Conservation (phyloP, 2,329 filamentous ascomycete species). For the Colletotrichum melonis region DNA sequence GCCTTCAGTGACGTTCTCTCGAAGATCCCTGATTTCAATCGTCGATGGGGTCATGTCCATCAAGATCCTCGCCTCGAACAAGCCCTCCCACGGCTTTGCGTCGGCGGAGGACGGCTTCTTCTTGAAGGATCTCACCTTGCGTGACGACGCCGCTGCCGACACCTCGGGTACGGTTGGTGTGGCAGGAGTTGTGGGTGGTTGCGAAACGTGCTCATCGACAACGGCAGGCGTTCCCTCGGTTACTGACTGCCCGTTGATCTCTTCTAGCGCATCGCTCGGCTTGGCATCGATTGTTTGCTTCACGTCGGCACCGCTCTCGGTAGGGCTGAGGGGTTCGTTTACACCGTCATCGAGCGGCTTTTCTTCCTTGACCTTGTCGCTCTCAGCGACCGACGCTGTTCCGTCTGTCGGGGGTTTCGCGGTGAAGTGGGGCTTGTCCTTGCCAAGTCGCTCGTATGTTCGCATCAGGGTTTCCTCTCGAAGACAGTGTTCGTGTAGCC, state of each 20-base stretch:
- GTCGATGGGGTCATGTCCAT: constrained; percentile 59
- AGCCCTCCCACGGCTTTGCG: constrained; percentile 62
- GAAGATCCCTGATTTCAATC: constrained; percentile 64
- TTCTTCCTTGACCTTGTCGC: constrained; percentile 46
- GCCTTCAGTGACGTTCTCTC: constrained; percentile 58
- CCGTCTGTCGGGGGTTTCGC: constrained; percentile 41
- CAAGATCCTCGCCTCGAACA: constrained; percentile 62
- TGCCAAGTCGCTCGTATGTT: constrained; percentile 62
- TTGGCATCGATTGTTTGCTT: constrained; percentile 66
- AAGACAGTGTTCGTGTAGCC: constrained; percentile 75
- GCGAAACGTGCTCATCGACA: constrained; percentile 37
- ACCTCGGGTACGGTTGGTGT: constrained; percentile 22
- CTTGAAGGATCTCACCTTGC: constrained; percentile 40
- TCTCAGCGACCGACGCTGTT: constrained; percentile 41
- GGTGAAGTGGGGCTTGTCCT: constrained; percentile 59
- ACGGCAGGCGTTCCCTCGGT: constrained; percentile 36
- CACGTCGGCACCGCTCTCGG: constrained; percentile 61
- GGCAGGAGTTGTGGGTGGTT: constrained; percentile 37
- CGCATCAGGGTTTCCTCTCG: constrained; percentile 63
- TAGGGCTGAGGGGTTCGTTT: constrained; percentile 59
- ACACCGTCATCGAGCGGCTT: constrained; percentile 28
- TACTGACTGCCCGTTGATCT: constrained; percentile 50
- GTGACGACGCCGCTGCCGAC: constrained; percentile 27
- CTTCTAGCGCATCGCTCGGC: constrained; percentile 54
- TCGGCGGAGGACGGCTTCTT: constrained; percentile 47